A percentile compares a stretch with the other conserved stretches of the same genome.
These are phyloP conservation scores for Acanthamoeba castellanii DNA, from an alignment of 208 protist genomes.

Conservation along the genomic window DNA sequence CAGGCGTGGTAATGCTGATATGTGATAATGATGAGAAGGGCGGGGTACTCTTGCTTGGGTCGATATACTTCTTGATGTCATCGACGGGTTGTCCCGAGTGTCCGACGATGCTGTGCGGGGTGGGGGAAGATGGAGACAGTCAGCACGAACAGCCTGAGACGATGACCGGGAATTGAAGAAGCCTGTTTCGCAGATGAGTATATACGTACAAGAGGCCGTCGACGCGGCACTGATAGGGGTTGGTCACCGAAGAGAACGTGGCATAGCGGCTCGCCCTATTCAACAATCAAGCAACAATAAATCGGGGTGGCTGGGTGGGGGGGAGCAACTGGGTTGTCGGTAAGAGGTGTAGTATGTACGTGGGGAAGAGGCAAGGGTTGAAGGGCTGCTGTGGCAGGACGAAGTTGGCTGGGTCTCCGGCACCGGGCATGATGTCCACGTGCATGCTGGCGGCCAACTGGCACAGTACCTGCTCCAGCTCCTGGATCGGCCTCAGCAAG, in stretches of 20 bases:
- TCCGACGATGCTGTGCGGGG: conserved; percentile 76
- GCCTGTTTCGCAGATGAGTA: neutral
- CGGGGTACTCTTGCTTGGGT: neutral
- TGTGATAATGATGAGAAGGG: neutral
- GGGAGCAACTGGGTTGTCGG: neutral
- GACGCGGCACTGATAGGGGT: conserved; percentile 82
- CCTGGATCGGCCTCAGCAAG: conserved; percentile 74
- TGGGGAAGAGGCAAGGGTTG: conserved; percentile 81
- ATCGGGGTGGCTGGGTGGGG: neutral
- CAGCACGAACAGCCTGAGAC: neutral
- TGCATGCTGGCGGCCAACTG: conserved; percentile 73
- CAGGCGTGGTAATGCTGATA: neutral
- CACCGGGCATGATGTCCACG: conserved; percentile 83
- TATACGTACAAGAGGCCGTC: conserved; percentile 76
- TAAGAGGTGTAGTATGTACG: neutral
- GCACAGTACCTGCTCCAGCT: conserved; percentile 69
- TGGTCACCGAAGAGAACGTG: conserved; percentile 76
- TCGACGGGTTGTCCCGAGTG: conserved; percentile 84
- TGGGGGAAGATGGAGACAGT: neutral
- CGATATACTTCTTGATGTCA: conserved; percentile 79
- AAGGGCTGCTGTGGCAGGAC: conserved; percentile 84
- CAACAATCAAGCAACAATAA: neutral
- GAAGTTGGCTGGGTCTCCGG: conserved; percentile 80
- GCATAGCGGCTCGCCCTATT: conserved; percentile 55
- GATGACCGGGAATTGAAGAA: neutral